Evolutionary conservation across 805 yeast genomes (phyloP).

Genomic region (Metschnikowia cubensis): DNA sequence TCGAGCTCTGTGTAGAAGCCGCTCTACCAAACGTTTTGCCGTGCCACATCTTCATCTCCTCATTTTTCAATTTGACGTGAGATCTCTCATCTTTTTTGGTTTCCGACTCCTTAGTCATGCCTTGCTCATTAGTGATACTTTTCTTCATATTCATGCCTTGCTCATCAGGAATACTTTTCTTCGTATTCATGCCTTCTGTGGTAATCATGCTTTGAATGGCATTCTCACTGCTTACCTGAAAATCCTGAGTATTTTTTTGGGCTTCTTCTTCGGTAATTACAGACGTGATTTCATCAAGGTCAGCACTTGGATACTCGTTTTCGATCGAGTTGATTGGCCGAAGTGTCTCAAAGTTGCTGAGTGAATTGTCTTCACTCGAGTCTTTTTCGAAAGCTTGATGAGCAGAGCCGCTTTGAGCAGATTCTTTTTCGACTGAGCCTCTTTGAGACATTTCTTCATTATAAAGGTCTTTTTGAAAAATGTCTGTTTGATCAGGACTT

Average conservation of each 20-base stretch:
- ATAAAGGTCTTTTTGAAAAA: background rate
- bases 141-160: background rate
- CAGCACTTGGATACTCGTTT: background rate
- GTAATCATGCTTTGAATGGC: background rate
- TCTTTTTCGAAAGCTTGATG: background rate
- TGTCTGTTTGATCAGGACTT: background rate
- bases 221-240: background rate
- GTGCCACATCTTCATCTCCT: background rate
- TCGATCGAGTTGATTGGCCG: background rate
- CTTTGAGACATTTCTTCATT: no score
- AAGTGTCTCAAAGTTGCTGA: background rate
- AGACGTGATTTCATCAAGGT: background rate
- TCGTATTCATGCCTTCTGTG: no score
- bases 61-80: background rate
- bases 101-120: background rate
- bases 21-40: background rate
- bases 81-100: background rate
- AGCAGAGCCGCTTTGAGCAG: no score
- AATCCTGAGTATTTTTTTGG: background rate
- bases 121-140: background rate
- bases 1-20: background rate
- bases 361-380: background rate
- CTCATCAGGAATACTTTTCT: no score
- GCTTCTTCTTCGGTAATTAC: background rate
- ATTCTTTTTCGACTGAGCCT: no score